phyloP scores from a whole-genome alignment of 257 asterid genomes.

The Nicotiana tabacum region DNA sequence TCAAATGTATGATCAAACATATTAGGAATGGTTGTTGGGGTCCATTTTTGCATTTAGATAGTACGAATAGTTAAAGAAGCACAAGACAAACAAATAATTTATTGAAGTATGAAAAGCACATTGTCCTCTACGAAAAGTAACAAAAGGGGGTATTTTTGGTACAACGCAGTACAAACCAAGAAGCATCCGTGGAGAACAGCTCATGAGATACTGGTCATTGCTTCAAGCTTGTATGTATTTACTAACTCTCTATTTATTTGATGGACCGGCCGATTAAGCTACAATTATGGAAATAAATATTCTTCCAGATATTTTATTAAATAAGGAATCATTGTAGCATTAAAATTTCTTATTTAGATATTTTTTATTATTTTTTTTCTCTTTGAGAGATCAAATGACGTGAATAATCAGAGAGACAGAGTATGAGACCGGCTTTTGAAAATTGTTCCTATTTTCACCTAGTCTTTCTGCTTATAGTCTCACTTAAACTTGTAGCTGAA shows the following conservation, averaged over 20 bases:
- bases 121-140: not conserved
- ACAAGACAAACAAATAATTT: not conserved
- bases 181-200: not conserved
- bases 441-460: too few species aligned
- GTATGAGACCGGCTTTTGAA: too few species aligned
- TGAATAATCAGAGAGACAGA: too few species aligned
- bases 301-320: too few species aligned
- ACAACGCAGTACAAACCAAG: not conserved
- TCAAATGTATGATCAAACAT: not conserved
- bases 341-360: too few species aligned
- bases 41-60: slow-evolving; percentile 5
- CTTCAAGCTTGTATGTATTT: not conserved
- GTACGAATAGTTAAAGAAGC: not conserved
- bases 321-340: too few species aligned
- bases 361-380: too few species aligned
- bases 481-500: too few species aligned
- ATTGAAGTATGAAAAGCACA: not conserved
- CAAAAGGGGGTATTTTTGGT: not conserved
- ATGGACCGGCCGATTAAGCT: not conserved
- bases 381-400: too few species aligned
- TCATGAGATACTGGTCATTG: not conserved
- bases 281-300: too few species aligned
- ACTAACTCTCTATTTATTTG: not conserved
- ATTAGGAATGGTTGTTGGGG: not conserved
- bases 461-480: too few species aligned